These are phyloP conservation scores for Kurtzmaniella quercitrusa DNA, from an alignment of 1,139 yeast species.

Conservation along the genomic window DNA sequence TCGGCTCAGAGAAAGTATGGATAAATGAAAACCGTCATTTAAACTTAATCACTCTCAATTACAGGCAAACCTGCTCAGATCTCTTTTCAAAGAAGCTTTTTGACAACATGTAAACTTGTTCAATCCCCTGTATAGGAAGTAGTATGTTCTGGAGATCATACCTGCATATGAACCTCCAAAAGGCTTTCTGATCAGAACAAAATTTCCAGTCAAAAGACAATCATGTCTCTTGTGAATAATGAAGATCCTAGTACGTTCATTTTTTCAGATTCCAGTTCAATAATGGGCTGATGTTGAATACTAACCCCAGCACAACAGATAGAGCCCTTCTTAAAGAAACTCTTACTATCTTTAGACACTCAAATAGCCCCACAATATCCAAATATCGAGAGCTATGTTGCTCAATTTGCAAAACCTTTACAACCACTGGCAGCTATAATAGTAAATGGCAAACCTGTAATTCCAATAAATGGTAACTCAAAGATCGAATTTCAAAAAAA, in stretches of 20 bases:
- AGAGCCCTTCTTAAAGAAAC: slow-evolving; percentile 40
- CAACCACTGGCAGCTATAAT: slow-evolving; percentile 49
- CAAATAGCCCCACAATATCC: slow-evolving; percentile 27
- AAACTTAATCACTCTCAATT: too few relatives aligned
- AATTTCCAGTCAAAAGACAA: neutral
- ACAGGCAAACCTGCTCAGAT: too few relatives aligned
- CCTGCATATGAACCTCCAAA: neutral
- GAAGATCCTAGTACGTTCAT: neutral
- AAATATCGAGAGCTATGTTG: slow-evolving; percentile 47
- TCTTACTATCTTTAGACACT: slow-evolving; percentile 35
- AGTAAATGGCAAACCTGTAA: slow-evolving; percentile 61
- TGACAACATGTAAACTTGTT: too few relatives aligned
- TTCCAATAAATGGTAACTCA: slow-evolving; percentile 36
- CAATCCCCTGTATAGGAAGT: too few relatives aligned
- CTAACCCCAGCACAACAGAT: slow-evolving; percentile 34
- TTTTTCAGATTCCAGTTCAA: neutral
- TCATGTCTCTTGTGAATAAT: neutral
- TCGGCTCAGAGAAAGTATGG: too few relatives aligned
- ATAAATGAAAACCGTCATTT: too few relatives aligned
- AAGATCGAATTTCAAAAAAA: slow-evolving; percentile 57
- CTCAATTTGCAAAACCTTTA: slow-evolving; percentile 46
- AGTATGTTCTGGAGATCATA: too few relatives aligned
- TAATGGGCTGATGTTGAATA: neutral
- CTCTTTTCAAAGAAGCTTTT: too few relatives aligned
- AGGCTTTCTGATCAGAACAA: neutral